Evolutionary conservation across 2,329 filamentous ascomycete genomes (phyloP).

Genomic region (Elsinoe ampelina): DNA sequence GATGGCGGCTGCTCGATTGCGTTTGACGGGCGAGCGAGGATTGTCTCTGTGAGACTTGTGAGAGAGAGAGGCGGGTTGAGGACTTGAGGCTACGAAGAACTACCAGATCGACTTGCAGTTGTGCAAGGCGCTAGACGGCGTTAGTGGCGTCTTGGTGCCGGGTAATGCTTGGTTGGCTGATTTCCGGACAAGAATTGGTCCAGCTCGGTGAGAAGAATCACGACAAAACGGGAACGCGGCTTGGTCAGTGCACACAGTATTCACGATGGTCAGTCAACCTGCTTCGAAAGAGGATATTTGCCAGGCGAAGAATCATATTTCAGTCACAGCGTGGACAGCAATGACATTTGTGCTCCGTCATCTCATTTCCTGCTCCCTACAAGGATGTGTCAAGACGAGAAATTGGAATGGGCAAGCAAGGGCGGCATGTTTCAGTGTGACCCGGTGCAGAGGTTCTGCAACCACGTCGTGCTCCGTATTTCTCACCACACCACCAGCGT

Average conservation of each 20-base stretch:
- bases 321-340: background rate
- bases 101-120: background rate
- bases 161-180: constrained; percentile 3
- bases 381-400: background rate
- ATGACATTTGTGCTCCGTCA: background rate
- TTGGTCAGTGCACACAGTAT: constrained; percentile 1
- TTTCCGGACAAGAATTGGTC: background rate
- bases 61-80: background rate
- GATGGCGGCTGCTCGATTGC: constrained; percentile 5
- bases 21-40: constrained; percentile 2
- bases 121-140: constrained; percentile 4
- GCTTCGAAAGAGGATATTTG: background rate
- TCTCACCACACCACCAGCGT: background rate
- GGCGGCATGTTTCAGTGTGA: background rate
- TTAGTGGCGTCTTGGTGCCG: constrained; percentile 9
- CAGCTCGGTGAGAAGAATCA: constrained; percentile 1
- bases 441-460: background rate
- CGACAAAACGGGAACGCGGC: constrained; percentile 6
- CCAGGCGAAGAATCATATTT: background rate
- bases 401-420: background rate
- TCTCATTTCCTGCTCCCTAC: background rate
- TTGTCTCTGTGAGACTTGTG: background rate
- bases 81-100: constrained; percentile 5
- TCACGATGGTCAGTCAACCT: background rate
- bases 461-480: background rate